Percentiles rank a stretch among this genome's conserved stretches.
These are phyloP conservation scores for Cystobasidiaceae sp. DNA, from an alignment of 1,284 basidiomycete species.

Conservation along the genomic window DNA sequence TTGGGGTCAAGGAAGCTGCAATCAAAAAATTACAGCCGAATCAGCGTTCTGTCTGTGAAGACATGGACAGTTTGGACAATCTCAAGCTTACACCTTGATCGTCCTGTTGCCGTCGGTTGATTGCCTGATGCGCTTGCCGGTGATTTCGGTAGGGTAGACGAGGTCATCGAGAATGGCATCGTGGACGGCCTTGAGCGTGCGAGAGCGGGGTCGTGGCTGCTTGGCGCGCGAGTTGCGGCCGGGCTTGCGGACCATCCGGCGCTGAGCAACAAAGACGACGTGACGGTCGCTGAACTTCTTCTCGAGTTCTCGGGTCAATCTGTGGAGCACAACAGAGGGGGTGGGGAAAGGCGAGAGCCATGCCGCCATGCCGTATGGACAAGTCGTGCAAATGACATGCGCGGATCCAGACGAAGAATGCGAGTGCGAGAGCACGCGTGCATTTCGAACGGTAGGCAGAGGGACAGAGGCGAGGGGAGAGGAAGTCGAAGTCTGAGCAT, in stretches of 20 bases:
- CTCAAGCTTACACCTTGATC: conserved; percentile 77
- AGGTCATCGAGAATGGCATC: conserved; percentile 98
- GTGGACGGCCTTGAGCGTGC: conserved; percentile 96
- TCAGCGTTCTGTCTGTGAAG: background rate
- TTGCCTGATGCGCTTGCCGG: conserved; percentile 93
- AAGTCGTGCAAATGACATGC: background rate
- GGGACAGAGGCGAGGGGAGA: conserved; percentile 15
- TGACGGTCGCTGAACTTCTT: conserved; percentile 99
- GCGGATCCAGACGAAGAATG: background rate
- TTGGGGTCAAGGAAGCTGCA: conserved; percentile 92
- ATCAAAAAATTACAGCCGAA: background rate
- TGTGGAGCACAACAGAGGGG: conserved; percentile 46
- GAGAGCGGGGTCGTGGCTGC: conserved; percentile 95
- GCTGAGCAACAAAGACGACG: conserved; percentile 97
- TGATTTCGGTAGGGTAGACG: conserved; percentile 95
- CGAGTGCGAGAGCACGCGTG: background rate
- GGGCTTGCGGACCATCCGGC: conserved; percentile 96
- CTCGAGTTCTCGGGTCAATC: conserved; percentile 97
- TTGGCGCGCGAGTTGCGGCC: conserved; percentile 84
- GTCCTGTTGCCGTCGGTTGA: conserved; percentile 84
- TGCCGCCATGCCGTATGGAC: background rate
- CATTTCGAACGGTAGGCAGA: background rate
- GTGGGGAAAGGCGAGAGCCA: background rate
- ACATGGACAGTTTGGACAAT: conserved; percentile 16
- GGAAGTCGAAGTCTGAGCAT: conserved; percentile 30